Conservation (phyloP, 176 grass and related monocot species). For the Avena eriantha region DNA sequence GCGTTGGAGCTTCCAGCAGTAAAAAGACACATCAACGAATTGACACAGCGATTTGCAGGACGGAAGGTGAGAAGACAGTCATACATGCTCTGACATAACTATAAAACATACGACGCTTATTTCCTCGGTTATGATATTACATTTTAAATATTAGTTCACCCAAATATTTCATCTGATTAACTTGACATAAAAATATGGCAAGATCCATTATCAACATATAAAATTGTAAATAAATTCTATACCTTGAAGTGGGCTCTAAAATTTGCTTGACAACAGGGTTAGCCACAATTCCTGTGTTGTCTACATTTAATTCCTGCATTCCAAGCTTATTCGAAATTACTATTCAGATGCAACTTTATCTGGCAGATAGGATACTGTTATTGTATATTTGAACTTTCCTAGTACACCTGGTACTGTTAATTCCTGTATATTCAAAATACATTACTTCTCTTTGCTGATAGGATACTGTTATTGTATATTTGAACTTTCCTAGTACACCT, state of each 20-base stretch:
- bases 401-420: not conserved
- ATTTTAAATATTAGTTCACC: not conserved
- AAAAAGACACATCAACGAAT: slow-evolving; percentile 79
- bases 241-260: slow-evolving; percentile 7
- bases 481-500: not conserved
- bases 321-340: not conserved
- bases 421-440: too few relatives aligned
- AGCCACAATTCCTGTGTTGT: not conserved
- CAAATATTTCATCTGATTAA: slow-evolving; percentile 18
- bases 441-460: not conserved
- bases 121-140: slow-evolving; percentile 12
- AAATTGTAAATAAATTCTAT: slow-evolving; percentile 11
- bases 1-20: slow-evolving; percentile 81
- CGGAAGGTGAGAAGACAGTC: slow-evolving; percentile 71
- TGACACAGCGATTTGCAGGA: slow-evolving; percentile 66
- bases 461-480: not conserved
- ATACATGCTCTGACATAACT: not conserved
- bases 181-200: not conserved
- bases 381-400: slow-evolving; percentile 17
- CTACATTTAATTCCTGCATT: not conserved
- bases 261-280: not conserved
- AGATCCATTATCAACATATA: not conserved
- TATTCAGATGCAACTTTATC: not conserved
- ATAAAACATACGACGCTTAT: not conserved
- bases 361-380: not conserved